Evolutionary conservation across 2,329 filamentous ascomycete genomes (phyloP).

Genomic region (Coleophoma eucalyptorum): DNA sequence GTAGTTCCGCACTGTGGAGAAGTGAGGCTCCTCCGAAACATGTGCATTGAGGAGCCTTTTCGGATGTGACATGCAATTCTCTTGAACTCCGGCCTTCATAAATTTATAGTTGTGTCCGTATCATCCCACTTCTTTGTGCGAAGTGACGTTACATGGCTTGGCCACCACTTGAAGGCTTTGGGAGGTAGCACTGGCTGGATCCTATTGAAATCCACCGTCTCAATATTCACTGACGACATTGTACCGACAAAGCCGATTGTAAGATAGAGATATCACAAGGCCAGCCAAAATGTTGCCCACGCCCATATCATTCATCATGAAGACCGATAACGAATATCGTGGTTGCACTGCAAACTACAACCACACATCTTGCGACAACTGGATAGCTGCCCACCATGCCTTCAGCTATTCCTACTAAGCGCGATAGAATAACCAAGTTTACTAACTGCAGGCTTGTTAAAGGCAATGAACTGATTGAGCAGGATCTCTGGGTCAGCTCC

Average conservation of each 20-base stretch:
- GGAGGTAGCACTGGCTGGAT: no score
- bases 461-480: conserved; percentile 60
- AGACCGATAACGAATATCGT: conserved; percentile 5
- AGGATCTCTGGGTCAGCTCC: conserved; percentile 88
- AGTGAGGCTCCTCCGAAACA: not conserved
- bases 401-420: conserved; percentile 34
- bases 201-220: conserved; percentile 9
- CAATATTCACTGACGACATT: conserved; percentile 2
- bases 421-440: conserved; percentile 72
- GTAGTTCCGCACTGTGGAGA: conserved; percentile 8
- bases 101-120: not conserved
- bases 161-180: not conserved
- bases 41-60: not conserved
- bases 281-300: conserved; percentile 4
- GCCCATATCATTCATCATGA: conserved; percentile 19
- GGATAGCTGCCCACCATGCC: conserved; percentile 14
- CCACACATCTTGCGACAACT: not conserved
- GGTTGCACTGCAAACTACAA: not conserved
- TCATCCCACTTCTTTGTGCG: not conserved
- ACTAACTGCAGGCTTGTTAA: conserved; percentile 81
- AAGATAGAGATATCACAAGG: conserved; percentile 9
- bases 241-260: not conserved
- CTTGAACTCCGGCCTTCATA: not conserved
- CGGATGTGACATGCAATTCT: not conserved
- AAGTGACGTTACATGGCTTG: not conserved